Base-by-base conservation (phyloP, 768 basidiomycete genomes). In the Podaxis carcinomalis region DNA sequence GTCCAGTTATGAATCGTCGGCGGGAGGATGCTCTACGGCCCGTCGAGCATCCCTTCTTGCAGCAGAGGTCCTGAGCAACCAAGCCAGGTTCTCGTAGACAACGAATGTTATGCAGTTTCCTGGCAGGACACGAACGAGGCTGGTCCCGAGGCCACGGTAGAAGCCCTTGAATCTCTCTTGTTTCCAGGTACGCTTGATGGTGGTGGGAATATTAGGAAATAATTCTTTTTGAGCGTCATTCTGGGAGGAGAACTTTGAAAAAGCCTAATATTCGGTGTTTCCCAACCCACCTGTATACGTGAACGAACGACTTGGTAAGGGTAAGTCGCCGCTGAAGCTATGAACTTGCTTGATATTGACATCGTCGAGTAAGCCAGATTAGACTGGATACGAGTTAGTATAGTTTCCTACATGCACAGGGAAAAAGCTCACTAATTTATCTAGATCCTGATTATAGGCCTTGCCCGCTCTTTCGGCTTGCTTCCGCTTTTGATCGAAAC, bases 21-120 rank as follows among this genome's bases (percentile, higher is more conserved):
- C 4, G 13, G 35, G 52, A 28, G 37, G 21, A 11, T 32, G 32
- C 53, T 51, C 56, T 10, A 56, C 39, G 23, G 9, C 35, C 39
- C 53, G 56, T 36, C 58, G 61, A 55, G 71, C 71, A 60, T 81
- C 83, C 32, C 81, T 77, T 62, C 74, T 80, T n/a, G 78, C 76
- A 51, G 90, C 91, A 2, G 81, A 81, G 4, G 83, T 85, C 63
- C 88, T 79, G 46, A 94, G 72, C 27, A 93, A 68, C 92, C 92
- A 94, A 0, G 92, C 92, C 58, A 94, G 70, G 65, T 94, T 94
- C 71, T 94, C 97, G 71, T 98, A 99, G 19, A 98, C 95, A 40
- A 98, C 96, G 66, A 98, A 97, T 4, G 96, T 98, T 50, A 98
- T 91, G 71, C 96, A 98, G 2, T 96, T 98, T 28, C 96, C 97